Evolutionary conservation across 495 filamentous ascomycete genomes (phyloP).

Genomic region (Xylaria venustula): DNA sequence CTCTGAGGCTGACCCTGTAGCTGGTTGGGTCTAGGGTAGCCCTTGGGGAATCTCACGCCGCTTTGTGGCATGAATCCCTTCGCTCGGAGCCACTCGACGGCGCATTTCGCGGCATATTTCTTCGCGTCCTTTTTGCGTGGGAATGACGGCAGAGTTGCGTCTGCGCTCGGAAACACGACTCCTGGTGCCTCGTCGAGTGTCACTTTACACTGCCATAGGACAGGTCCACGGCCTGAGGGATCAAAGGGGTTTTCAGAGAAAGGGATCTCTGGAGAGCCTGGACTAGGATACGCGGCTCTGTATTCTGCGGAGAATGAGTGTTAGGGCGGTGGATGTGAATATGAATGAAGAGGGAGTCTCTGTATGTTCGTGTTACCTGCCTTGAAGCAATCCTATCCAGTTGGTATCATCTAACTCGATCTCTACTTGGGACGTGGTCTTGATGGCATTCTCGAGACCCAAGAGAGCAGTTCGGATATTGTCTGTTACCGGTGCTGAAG

Average conservation of each 20-base stretch:
- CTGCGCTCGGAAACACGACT: slow-evolving; percentile 26
- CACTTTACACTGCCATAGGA: slow-evolving; percentile 25
- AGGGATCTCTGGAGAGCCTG: slow-evolving; percentile 11
- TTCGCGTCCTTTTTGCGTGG: slow-evolving; percentile 44
- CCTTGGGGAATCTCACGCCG: slow-evolving; percentile 17
- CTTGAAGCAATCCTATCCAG: slow-evolving; percentile 36
- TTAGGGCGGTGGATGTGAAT: background rate
- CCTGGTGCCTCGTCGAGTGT: slow-evolving; percentile 10
- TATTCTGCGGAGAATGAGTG: slow-evolving; percentile 14
- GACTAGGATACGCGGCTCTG: slow-evolving; percentile 11
- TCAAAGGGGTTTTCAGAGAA: slow-evolving; percentile 8
- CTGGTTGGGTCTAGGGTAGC: slow-evolving; percentile 3
- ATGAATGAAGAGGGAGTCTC: background rate
- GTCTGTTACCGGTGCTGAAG: slow-evolving; percentile 30
- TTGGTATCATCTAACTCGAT: slow-evolving; percentile 29
- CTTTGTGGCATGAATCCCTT: slow-evolving; percentile 21
- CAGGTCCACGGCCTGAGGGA: slow-evolving; percentile 1
- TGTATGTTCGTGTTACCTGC: slow-evolving; percentile 20
- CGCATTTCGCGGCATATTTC: slow-evolving; percentile 44
- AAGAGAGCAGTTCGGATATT: slow-evolving; percentile 30
- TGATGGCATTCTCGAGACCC: slow-evolving; percentile 28
- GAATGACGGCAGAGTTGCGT: slow-evolving; percentile 28
- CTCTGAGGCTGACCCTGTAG: background rate
- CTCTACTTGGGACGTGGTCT: slow-evolving; percentile 16
- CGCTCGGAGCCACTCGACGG: slow-evolving; percentile 36